Evolutionary conservation across 106 monocot genomes (phyloP).

Genomic region (Apostasia shenzhenica): DNA sequence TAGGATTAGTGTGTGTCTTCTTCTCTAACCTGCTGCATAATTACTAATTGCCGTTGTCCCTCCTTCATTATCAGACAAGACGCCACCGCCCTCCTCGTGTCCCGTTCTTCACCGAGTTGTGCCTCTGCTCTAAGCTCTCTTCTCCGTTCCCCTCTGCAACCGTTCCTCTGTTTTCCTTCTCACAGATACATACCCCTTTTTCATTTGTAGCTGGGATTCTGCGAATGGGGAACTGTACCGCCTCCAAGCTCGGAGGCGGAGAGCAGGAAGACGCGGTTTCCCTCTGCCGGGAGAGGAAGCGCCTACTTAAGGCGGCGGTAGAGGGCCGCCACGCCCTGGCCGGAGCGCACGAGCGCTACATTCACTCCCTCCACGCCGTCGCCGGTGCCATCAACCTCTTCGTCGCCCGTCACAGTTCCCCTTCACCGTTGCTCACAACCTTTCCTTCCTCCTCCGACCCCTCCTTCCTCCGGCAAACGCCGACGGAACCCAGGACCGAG

Average conservation of each 20-base stretch:
- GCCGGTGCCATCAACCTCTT: constrained; percentile 64
- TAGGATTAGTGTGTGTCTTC: no score
- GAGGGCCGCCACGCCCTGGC: constrained; percentile 61
- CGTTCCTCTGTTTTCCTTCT: not conserved
- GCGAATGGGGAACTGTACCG: constrained; percentile 82
- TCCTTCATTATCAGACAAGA: constrained; percentile 5
- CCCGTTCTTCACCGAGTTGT: not conserved
- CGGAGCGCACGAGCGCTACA: constrained; percentile 51
- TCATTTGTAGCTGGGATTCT: no score
- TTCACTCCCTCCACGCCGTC: constrained; percentile 55
- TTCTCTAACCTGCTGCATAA: no score
- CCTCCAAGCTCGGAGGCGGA: constrained; percentile 44
- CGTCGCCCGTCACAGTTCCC: constrained; percentile 66
- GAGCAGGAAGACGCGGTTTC: constrained; percentile 61
- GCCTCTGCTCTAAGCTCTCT: not conserved
- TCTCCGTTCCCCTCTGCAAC: not conserved
- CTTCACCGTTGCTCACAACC: constrained; percentile 47
- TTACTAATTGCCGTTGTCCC: no score
- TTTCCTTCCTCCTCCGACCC: constrained; percentile 23
- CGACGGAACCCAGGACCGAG: constrained; percentile 46
- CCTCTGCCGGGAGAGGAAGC: constrained; percentile 71
- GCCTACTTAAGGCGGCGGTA: constrained; percentile 75
- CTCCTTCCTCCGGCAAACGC: constrained; percentile 22
- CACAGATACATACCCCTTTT: not conserved
- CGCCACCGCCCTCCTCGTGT: not conserved